Conservation (phyloP, 805 yeast genomes). For the Ogataea philodendri region DNA sequence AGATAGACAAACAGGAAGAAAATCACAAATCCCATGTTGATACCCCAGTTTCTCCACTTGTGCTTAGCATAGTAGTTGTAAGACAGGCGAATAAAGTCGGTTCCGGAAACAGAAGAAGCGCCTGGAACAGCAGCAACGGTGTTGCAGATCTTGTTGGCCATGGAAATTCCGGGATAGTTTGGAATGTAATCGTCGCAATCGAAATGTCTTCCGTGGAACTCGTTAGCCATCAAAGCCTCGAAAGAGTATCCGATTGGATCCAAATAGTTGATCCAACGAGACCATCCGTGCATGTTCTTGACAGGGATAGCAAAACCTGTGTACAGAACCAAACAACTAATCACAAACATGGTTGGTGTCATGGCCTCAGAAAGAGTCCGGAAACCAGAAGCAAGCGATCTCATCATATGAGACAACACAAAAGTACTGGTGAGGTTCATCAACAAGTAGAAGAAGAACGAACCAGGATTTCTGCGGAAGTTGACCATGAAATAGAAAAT, state of each 20-base stretch:
- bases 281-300: conserved; percentile 59
- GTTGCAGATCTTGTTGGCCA: conserved; percentile 47
- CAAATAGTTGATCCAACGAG: conserved; percentile 61
- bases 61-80: conserved; percentile 54
- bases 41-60: conserved; percentile 78
- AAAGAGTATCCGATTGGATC: conserved; percentile 58
- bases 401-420: conserved; percentile 53
- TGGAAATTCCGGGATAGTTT: conserved; percentile 42
- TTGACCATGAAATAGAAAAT: conserved; percentile 53
- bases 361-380: conserved; percentile 51
- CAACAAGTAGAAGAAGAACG: conserved; percentile 51
- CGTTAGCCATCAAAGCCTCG: conserved; percentile 55
- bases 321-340: conserved; percentile 48
- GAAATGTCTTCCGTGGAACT: conserved; percentile 45
- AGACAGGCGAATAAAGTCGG: conserved; percentile 48
- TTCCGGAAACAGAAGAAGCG: conserved; percentile 48
- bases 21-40: conserved; percentile 49
- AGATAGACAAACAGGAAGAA: conserved; percentile 55
- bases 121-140: conserved; percentile 45
- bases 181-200: conserved; percentile 44
- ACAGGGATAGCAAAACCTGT: conserved; percentile 61
- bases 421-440: conserved; percentile 44
- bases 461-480: conserved; percentile 50
- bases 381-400: conserved; percentile 50
- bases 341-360: conserved; percentile 54